phyloP scores from a whole-genome alignment of 2,329 filamentous ascomycete species.

The Clonostachys sp. region DNA sequence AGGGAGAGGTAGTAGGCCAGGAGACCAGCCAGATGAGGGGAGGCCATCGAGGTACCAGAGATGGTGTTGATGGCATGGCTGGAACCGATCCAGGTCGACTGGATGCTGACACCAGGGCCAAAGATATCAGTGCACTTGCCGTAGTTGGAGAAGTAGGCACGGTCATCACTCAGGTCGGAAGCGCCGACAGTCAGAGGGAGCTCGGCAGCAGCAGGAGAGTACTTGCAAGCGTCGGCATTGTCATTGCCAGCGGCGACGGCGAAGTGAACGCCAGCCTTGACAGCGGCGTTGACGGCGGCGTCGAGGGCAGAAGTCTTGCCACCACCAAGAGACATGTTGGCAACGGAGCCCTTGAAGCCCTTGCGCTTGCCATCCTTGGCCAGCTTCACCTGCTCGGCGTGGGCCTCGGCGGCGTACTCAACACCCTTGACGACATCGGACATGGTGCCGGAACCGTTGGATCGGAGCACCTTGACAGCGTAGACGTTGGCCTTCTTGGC shows the following conservation, averaged over 20 bases:
- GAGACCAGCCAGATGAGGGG: conserved; percentile 92
- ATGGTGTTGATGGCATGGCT: conserved; percentile 97
- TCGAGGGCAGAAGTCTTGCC: conserved; percentile 94
- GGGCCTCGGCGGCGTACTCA: conserved; percentile 82
- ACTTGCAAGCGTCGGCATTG: conserved; percentile 98
- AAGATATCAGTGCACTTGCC: conserved; percentile 99
- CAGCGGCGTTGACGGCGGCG: conserved; percentile 88
- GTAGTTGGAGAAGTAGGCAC: conserved; percentile 99
- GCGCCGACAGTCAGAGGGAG: conserved; percentile 96
- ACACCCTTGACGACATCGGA: conserved; percentile 98
- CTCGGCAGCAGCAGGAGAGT: conserved; percentile 89
- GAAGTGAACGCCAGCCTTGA: conserved; percentile 90
- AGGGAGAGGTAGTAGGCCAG: conserved; percentile 97
- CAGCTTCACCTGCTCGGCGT: conserved; percentile 68
- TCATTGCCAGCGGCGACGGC: conserved; percentile 98
- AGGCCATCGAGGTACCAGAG: conserved; percentile 98
- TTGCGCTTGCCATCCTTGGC: conserved; percentile 87
- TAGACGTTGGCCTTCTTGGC: conserved; percentile 98
- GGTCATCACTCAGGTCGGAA: conserved; percentile 87
- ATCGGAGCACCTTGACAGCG: conserved; percentile 96
- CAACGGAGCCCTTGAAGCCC: conserved; percentile 97
- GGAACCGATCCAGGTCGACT: conserved; percentile 97
- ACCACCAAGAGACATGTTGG: conserved; percentile 99
- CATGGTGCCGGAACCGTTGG: conserved; percentile 97
- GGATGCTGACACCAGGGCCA: conserved; percentile 91